Conservation (phyloP, 2,329 filamentous ascomycete genomes). For the Penicillium sp. region DNA sequence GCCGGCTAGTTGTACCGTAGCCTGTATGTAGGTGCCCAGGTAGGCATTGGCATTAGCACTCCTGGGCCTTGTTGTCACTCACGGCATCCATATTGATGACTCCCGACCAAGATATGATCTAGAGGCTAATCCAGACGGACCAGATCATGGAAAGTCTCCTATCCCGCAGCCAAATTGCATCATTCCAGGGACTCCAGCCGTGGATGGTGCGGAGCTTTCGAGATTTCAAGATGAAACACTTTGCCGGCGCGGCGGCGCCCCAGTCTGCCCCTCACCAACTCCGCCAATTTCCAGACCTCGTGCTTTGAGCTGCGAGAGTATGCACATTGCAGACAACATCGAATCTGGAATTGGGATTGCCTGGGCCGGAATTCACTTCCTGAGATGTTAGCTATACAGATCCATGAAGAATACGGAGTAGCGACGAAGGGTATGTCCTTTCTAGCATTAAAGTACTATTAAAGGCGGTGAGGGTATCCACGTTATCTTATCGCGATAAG, state of each 20-base stretch:
- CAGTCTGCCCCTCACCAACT: neutral
- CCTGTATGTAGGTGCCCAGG: too few species aligned
- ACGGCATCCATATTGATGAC: neutral
- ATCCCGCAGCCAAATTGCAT: neutral
- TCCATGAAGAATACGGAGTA: too few species aligned
- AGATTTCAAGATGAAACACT: slow-evolving; percentile 10
- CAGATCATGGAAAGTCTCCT: neutral
- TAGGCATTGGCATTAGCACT: neutral
- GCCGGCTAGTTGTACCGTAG: neutral
- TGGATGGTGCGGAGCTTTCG: slow-evolving; percentile 1
- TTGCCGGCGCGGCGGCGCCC: too few species aligned
- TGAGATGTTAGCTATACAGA: too few species aligned
- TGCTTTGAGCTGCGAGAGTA: too few species aligned
- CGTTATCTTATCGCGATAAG: slow-evolving; percentile 2
- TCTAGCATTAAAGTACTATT: neutral
- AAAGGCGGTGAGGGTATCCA: slow-evolving; percentile 4
- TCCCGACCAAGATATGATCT: neutral
- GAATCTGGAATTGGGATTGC: too few species aligned
- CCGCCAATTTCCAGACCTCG: too few species aligned
- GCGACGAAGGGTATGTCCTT: too few species aligned
- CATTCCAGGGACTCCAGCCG: neutral
- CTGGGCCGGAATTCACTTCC: too few species aligned
- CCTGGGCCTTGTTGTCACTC: too few species aligned
- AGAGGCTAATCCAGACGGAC: neutral
- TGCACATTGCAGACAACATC: too few species aligned